These are phyloP conservation scores for Porogramme epimiltina DNA, from an alignment of 1,284 basidiomycete species.

Conservation along the genomic window DNA sequence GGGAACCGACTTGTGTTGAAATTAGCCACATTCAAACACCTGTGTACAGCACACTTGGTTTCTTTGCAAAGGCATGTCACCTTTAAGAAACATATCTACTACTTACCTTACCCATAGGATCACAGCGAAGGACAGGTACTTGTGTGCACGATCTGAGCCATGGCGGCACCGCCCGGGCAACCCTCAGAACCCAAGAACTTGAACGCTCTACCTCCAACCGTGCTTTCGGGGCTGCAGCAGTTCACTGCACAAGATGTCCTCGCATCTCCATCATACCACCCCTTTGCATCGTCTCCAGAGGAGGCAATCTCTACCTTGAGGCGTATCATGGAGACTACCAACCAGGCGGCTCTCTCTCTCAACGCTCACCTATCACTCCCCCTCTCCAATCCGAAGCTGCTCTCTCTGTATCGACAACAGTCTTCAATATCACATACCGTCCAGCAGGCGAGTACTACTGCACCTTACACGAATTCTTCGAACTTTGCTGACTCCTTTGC, in stretches of 20 bases:
- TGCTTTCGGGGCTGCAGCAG: conserved; percentile 20
- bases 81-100: no score
- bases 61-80: no score
- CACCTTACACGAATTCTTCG: conserved; percentile 6
- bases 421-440: conserved; percentile 51
- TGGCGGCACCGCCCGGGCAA: not conserved
- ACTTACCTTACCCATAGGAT: no score
- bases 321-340: conserved; percentile 51
- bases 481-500: not conserved
- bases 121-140: no score
- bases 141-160: not conserved
- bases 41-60: no score
- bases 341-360: conserved; percentile 55
- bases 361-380: conserved; percentile 49
- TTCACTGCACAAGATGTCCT: conserved; percentile 19
- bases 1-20: no score
- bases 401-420: conserved; percentile 67
- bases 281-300: conserved; percentile 24
- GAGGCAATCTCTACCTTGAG: conserved; percentile 36
- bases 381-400: conserved; percentile 61
- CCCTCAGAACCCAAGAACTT: not conserved
- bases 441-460: conserved; percentile 43
- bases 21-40: no score
- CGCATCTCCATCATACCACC: conserved; percentile 17
- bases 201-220: conserved; percentile 7